These are phyloP conservation scores for Elaeis oleifera DNA, from an alignment of 202 grass and related monocot species.

Conservation along the genomic window DNA sequence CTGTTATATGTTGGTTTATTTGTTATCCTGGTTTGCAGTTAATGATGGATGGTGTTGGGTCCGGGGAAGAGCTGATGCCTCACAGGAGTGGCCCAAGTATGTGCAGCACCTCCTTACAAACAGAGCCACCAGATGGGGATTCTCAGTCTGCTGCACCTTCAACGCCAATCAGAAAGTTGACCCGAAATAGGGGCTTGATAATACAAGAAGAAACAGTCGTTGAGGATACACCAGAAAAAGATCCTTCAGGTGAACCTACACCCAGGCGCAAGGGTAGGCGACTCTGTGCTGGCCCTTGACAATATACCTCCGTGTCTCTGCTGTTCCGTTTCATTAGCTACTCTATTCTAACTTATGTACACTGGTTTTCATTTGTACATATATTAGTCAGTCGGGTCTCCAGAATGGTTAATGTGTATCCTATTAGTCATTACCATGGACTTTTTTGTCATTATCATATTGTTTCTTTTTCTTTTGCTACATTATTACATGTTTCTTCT, in stretches of 20 bases:
- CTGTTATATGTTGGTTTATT: not conserved
- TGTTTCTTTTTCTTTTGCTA: too few relatives aligned
- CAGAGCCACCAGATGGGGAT: not conserved
- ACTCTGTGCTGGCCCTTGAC: slow-evolving; percentile 23
- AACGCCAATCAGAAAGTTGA: slow-evolving; percentile 62
- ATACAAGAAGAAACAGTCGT: slow-evolving; percentile 48
- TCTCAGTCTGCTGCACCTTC: slow-evolving; percentile 2
- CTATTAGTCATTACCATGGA: too few relatives aligned
- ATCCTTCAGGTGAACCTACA: slow-evolving; percentile 18
- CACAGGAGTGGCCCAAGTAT: slow-evolving; percentile 28
- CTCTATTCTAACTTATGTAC: too few relatives aligned
- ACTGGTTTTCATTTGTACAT: too few relatives aligned
- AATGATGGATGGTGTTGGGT: slow-evolving; percentile 41
- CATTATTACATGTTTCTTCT: too few relatives aligned
- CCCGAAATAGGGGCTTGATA: slow-evolving; percentile 61
- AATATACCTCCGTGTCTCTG: too few relatives aligned
- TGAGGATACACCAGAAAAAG: slow-evolving; percentile 28
- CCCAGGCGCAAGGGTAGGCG: slow-evolving; percentile 39
- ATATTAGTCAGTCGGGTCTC: too few relatives aligned
- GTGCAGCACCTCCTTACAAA: slow-evolving; percentile 6
- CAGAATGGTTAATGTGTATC: too few relatives aligned
- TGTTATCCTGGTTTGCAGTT: slow-evolving; percentile 25
- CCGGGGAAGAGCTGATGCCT: slow-evolving; percentile 52
- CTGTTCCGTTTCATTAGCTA: too few relatives aligned
- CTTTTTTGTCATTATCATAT: too few relatives aligned